Evolutionary conservation across 148 eudicot species (phyloP).

Genomic region (Polygonum maritimum): DNA sequence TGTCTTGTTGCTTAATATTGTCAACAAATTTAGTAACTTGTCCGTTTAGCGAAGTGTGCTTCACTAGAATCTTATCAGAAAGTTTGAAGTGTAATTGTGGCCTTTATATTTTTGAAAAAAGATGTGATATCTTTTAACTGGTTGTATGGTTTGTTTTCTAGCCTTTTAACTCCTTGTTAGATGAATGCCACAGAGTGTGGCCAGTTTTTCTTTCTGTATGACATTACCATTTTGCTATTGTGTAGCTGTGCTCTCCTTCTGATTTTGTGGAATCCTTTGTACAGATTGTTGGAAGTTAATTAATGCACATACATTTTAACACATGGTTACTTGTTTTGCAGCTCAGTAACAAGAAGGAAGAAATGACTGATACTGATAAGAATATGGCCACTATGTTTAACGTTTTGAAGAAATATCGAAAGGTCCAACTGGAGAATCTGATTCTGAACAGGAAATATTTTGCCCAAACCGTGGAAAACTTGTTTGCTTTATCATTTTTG

Average conservation of each 20-base stretch:
- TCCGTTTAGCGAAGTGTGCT: neutral
- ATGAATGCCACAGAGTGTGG: neutral
- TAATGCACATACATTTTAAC: neutral
- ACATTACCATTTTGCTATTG: neutral
- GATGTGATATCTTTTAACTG: neutral
- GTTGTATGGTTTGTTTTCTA: no score
- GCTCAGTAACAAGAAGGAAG: slow-evolving; percentile 54
- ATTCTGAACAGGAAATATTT: slow-evolving; percentile 63
- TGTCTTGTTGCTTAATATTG: neutral
- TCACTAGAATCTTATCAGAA: neutral
- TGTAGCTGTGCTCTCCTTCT: neutral
- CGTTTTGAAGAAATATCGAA: slow-evolving; percentile 48
- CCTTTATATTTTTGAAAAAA: neutral
- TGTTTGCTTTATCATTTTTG: slow-evolving; percentile 84
- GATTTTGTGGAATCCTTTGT: neutral
- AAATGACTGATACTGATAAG: slow-evolving; percentile 81
- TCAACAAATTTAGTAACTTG: neutral
- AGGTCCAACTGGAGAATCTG: slow-evolving; percentile 55
- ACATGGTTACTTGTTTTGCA: slow-evolving; percentile 26
- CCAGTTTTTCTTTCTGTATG: neutral
- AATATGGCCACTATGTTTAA: slow-evolving; percentile 86
- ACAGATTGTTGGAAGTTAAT: neutral
- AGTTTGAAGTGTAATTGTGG: neutral
- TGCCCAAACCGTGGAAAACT: slow-evolving; percentile 84
- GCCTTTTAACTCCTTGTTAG: neutral